A percentile compares a stretch with the other conserved stretches of the same genome.
Conservation (phyloP, 805 yeast species). For the Cyberlindnera euphorbiae region DNA sequence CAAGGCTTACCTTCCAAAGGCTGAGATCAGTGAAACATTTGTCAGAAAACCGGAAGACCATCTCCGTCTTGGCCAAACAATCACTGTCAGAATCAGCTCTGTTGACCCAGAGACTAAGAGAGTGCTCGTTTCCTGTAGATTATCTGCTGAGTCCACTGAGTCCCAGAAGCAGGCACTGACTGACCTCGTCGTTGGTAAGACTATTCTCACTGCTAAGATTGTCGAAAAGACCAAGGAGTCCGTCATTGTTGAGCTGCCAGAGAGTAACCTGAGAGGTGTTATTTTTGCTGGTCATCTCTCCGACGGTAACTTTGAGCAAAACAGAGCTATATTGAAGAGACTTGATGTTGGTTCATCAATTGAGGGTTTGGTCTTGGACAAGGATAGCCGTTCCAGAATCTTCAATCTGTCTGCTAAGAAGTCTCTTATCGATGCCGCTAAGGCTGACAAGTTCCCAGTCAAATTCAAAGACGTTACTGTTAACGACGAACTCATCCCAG, state of each 20-base stretch:
- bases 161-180: constrained; percentile 44
- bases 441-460: constrained; percentile 48
- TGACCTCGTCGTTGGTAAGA: constrained; percentile 52
- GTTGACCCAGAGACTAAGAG: constrained; percentile 50
- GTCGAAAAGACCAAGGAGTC: constrained; percentile 76
- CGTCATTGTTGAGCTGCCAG: constrained; percentile 53
- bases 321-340: constrained; percentile 60
- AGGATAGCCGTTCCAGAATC: constrained; percentile 55
- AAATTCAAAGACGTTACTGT: constrained; percentile 52
- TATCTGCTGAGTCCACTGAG: constrained; percentile 45
- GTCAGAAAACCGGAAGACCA: constrained; percentile 75
- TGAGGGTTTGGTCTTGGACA: constrained; percentile 62
- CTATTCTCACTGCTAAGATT: constrained; percentile 54
- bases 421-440: constrained; percentile 63
- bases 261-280: constrained; percentile 57
- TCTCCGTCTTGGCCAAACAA: constrained; percentile 79
- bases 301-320: constrained; percentile 71
- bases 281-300: constrained; percentile 70
- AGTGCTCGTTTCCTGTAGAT: constrained; percentile 70
- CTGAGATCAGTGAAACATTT: constrained; percentile 86
- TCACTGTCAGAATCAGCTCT: constrained; percentile 58
- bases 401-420: constrained; percentile 61
- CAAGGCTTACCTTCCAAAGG: constrained; percentile 76
- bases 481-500: constrained; percentile 49
- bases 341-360: constrained; percentile 56